Evolutionary conservation across 2,329 filamentous ascomycete genomes (phyloP), one percentile per base, ranked within the genome.

Genomic region (Cladobotryum mycophilum): DNA sequence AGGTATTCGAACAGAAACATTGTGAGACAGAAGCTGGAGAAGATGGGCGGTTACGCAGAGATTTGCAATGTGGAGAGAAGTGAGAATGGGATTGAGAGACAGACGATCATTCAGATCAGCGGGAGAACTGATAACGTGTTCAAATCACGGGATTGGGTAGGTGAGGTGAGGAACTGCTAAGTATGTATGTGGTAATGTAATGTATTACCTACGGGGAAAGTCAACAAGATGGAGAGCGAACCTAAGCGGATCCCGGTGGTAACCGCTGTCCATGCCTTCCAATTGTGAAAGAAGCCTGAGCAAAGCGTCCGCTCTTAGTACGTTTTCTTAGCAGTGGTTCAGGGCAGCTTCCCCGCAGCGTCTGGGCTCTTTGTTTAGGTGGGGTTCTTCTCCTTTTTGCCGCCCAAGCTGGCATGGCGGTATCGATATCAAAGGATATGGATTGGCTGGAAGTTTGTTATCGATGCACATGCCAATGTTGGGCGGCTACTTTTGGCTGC

Each of bases 1-100:
- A 89, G 75, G 62, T 89, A 89, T 53, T 76, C 71, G 38, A 75
- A 65, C 54, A 74, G 70, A 33, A 71, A 66, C 69, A 73, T 74
- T 44, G 44, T 47, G 47, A 17, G 22, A 22, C 42, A 30, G 14
- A 13, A 11, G 41, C 25, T 22, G 22, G 11, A 38, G 36, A 38
- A n/a, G 25, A 30, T 30, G 25, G 25, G n/a, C n/a, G 37, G 11
- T 40, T n/a, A 40, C 11, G 4, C 37, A 17, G n/a, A n/a, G 17
- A 18, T 15, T n/a, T 40, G 37, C n/a, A 18, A 40, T 40, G 37
- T 15, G 17, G 37, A 40, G n/a, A 15, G 37, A n/a, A 14, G 37
- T 17, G n/a, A 15, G 37, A n/a, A 14, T 8, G 4, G 14, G 37
- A 41, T 20, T 49, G 17, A 20, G 41, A 25, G 42, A 37, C 30